A percentile compares a stretch with the other conserved stretches of the same genome.
phyloP scores from a whole-genome alignment of 2,329 filamentous ascomycete species.

The Diaporthe citrichinensis region DNA sequence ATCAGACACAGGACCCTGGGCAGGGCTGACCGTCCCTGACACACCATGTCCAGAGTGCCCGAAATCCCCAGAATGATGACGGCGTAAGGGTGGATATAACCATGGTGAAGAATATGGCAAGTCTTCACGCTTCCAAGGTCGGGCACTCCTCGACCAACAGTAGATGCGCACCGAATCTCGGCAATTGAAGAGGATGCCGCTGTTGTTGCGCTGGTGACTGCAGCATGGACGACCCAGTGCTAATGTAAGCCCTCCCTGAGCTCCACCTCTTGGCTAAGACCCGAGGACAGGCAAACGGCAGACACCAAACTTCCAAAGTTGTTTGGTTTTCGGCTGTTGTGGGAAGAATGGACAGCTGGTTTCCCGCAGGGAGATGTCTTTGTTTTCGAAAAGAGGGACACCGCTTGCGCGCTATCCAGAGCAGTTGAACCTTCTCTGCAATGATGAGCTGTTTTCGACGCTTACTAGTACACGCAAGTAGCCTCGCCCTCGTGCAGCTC shows the following conservation, averaged over 20 bases:
- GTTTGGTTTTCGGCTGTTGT: neutral
- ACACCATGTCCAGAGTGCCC: neutral
- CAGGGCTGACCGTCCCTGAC: conserved; percentile 2
- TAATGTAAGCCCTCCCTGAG: neutral
- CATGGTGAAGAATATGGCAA: neutral
- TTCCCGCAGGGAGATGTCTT: no score
- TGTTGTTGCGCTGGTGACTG: neutral
- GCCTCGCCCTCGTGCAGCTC: neutral
- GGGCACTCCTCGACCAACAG: neutral
- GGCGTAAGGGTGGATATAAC: neutral
- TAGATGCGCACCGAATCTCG: neutral
- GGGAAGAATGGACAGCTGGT: no score
- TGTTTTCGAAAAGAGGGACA: neutral
- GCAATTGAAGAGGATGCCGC: neutral
- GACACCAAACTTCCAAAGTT: no score
- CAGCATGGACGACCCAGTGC: neutral
- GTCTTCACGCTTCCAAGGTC: neutral
- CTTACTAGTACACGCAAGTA: neutral
- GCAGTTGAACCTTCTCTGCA: neutral
- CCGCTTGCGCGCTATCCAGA: neutral
- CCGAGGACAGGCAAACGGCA: neutral
- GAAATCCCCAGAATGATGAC: neutral
- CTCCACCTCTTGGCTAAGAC: conserved; percentile 2
- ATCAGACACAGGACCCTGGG: neutral
- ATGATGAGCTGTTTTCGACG: neutral